Percentiles rank a stretch among this genome's conserved stretches.
Conservation (phyloP, 768 basidiomycete species). For the Erythrobasidium yunnanense region DNA sequence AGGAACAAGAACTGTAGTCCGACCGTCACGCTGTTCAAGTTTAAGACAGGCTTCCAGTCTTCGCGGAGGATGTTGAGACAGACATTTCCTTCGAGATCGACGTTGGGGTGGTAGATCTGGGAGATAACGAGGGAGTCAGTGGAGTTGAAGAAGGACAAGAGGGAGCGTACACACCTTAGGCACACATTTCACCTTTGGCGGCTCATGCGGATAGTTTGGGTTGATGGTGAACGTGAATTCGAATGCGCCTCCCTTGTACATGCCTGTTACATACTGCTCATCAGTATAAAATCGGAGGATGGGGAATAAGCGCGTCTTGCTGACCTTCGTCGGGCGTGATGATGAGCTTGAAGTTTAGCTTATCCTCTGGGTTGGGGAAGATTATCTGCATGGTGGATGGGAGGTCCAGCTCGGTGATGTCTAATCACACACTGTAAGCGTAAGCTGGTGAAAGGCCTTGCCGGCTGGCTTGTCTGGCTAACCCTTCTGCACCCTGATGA, state of each 20-base stretch:
- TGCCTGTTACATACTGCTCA: conserved; percentile 50
- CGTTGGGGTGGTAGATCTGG: conserved; percentile 97
- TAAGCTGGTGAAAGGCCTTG: not conserved
- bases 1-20: conserved; percentile 96
- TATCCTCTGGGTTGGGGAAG: conserved; percentile 83
- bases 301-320: not conserved
- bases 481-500: conserved; percentile 99
- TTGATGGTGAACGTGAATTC: conserved; percentile 90
- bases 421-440: conserved; percentile 47
- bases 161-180: conserved; percentile 78
- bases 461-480: conserved; percentile 28
- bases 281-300: not conserved
- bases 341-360: conserved; percentile 89
- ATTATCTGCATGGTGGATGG: conserved; percentile 90
- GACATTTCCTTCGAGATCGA: conserved; percentile 95
- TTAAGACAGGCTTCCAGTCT: conserved; percentile 99
- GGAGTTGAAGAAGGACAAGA: no score
- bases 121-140: not conserved
- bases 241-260: conserved; percentile 95
- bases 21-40: conserved; percentile 95
- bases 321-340: conserved; percentile 93
- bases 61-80: conserved; percentile 96
- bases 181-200: conserved; percentile 95
- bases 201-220: conserved; percentile 96
- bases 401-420: conserved; percentile 90